phyloP scores from a whole-genome alignment of 495 filamentous ascomycete species.

The Tuber brumale region DNA sequence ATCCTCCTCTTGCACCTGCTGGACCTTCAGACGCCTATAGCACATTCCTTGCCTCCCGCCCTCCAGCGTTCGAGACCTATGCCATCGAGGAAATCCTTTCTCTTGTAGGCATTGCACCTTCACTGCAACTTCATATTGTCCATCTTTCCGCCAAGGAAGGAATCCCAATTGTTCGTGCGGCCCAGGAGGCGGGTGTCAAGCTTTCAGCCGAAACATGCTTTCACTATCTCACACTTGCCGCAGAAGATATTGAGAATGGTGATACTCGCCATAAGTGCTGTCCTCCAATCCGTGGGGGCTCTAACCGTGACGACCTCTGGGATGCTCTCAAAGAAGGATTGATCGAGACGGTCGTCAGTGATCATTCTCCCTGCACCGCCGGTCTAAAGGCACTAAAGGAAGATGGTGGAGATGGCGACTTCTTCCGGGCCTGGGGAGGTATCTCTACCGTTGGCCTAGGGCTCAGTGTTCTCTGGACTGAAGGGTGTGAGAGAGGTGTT shows the following conservation, averaged over 20 bases:
- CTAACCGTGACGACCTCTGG: slow-evolving; percentile 88
- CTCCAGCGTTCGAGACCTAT: slow-evolving; percentile 82
- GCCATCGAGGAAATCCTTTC: slow-evolving; percentile 81
- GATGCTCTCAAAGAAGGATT: slow-evolving; percentile 65
- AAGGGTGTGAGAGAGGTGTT: slow-evolving; percentile 53
- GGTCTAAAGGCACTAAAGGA: slow-evolving; percentile 73
- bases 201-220: slow-evolving; percentile 98
- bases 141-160: slow-evolving; percentile 88
- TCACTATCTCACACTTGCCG: slow-evolving; percentile 89
- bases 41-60: slow-evolving; percentile 88
- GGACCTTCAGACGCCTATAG: slow-evolving; percentile 75
- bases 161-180: slow-evolving; percentile 79
- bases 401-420: slow-evolving; percentile 56
- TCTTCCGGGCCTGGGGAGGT: slow-evolving; percentile 93
- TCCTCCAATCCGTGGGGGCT: slow-evolving; percentile 77
- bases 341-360: slow-evolving; percentile 90
- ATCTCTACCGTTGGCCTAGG: slow-evolving; percentile 91
- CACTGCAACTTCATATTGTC: slow-evolving; percentile 86
- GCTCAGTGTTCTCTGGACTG: slow-evolving; percentile 83
- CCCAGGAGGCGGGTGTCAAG: slow-evolving; percentile 70
- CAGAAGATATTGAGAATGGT: slow-evolving; percentile 77
- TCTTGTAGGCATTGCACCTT: slow-evolving; percentile 70
- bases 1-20: slow-evolving; percentile 63
- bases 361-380: slow-evolving; percentile 94
- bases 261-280: slow-evolving; percentile 98